Base-by-base conservation (phyloP, 495 filamentous ascomycete species). In the Talaromyces borbonicus region DNA sequence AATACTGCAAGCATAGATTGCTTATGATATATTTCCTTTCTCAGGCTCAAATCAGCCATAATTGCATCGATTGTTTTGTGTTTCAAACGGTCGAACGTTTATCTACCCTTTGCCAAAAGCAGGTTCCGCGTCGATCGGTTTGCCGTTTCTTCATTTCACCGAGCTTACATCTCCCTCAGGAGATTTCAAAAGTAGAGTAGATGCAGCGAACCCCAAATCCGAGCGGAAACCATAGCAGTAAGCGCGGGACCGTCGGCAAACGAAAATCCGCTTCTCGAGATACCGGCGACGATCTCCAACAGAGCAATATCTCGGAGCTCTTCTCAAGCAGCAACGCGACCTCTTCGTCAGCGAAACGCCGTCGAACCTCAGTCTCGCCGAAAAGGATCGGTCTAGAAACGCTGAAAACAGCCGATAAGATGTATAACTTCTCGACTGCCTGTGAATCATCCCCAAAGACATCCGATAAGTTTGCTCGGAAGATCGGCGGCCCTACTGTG, bases 221-320 rank as follows among this genome's bases (percentile, higher is more conserved):
- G 53, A 60, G 59, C 60, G 67, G 69, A 51, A 62, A 65, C 56
- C 59, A 61, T 59, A 68, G 63, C 64, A 66, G 67, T 60, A 72
- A 72, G 61, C 66, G 66, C 58, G 68, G 68, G 54, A 62, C 60
- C 46, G 62, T 53, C 55, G 65, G 61, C 53, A 74, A 72, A 53
- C 69, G 67, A 52, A 73, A 70, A 61, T 59, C 64, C 47, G 51
- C 65, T 50, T 62, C 68, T 54, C 61, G 63, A 52, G 63, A 66
- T 53, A 61, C 60, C 49, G 64, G 56, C 53, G 62, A 63, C 44
- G 56, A 60, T 47, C 60, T 61, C 47, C 64, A 57, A 40, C 73
- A 74, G 56, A 63, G 56, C 46, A 71, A 65, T 35, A 69, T 76
- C 51, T 68, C 69, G 27, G 69, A 75, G 47, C 67, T 73, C 37